Conservation (phyloP, 2,329 filamentous ascomycete genomes). For the Geosmithia morbida region DNA sequence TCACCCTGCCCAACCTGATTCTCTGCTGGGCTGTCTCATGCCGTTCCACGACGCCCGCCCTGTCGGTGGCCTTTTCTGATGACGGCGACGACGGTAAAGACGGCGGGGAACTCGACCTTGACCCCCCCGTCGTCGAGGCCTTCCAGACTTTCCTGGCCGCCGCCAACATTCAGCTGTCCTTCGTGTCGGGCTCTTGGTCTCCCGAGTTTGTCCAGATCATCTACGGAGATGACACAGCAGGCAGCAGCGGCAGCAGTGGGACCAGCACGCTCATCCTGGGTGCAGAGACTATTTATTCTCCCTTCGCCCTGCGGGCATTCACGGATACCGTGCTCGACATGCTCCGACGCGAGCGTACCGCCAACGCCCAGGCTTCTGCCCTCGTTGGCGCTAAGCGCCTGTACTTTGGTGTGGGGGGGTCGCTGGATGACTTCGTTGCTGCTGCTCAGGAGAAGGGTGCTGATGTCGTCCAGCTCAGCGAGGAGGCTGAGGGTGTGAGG, state of each 20-base stretch:
- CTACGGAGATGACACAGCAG: constrained; percentile 13
- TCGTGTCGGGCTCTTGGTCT: constrained; percentile 67
- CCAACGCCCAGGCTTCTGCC: constrained; percentile 28
- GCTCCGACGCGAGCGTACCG: constrained; percentile 27
- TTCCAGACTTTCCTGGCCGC: constrained; percentile 41
- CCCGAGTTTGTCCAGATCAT: constrained; percentile 47
- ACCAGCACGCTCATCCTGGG: constrained; percentile 44
- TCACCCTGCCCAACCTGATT: constrained; percentile 66
- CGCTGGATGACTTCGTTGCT: constrained; percentile 58
- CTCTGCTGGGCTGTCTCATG: constrained; percentile 48
- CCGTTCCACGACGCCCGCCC: constrained; percentile 17
- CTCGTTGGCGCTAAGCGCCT: constrained; percentile 64
- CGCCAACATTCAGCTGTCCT: constrained; percentile 40
- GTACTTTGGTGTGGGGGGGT: constrained; percentile 77
- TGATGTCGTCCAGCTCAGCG: constrained; percentile 33
- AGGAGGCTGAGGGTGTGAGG: constrained; percentile 46
- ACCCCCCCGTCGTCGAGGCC: constrained; percentile 36
- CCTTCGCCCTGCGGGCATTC: constrained; percentile 54
- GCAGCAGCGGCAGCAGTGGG: constrained; percentile 3
- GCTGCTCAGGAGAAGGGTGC: constrained; percentile 33
- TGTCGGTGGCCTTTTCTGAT: constrained; percentile 30
- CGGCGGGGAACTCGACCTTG: constrained; percentile 51
- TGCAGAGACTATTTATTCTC: constrained; percentile 75
- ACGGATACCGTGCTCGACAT: constrained; percentile 49
- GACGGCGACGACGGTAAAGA: constrained; percentile 27